These are phyloP conservation scores for Clitoria ternatea DNA, from an alignment of 306 rosid genomes.

Conservation along the genomic window DNA sequence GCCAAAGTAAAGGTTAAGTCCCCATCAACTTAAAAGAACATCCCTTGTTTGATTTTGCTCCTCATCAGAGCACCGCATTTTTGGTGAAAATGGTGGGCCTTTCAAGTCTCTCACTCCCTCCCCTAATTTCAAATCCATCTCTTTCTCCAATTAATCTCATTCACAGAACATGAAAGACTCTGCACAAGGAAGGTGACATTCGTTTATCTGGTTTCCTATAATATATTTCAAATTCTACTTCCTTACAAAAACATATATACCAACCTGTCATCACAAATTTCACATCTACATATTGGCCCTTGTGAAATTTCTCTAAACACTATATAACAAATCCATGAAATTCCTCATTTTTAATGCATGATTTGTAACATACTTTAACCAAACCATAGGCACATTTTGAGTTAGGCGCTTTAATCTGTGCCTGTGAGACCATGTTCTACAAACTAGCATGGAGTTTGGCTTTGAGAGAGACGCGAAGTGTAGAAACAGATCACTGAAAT, in stretches of 20 bases:
- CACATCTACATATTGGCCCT: not conserved
- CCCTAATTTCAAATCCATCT: constrained; percentile 24
- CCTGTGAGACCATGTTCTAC: not conserved
- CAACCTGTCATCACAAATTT: too few relatives aligned
- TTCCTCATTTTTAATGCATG: not conserved
- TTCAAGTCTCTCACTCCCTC: constrained; percentile 13
- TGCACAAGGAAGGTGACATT: constrained; percentile 28
- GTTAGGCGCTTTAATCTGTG: not conserved
- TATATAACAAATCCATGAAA: not conserved
- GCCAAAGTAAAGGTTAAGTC: constrained; percentile 60
- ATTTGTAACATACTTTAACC: too few relatives aligned
- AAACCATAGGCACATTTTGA: not conserved
- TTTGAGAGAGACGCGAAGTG: constrained; percentile 12
- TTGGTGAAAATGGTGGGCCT: constrained; percentile 56
- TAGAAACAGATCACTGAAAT: constrained; percentile 3
- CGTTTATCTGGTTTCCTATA: constrained; percentile 9
- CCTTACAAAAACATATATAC: too few relatives aligned
- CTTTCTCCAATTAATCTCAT: constrained; percentile 46
- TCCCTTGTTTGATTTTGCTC: constrained; percentile 42
- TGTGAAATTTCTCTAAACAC: not conserved
- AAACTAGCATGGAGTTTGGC: not conserved
- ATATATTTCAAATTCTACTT: not conserved
- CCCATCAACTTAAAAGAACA: constrained; percentile 51
- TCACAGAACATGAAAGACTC: constrained; percentile 62
- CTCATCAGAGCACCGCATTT: constrained; percentile 33